Conservation (phyloP, 805 yeast species). For the Tetrapisispora arboricola region DNA sequence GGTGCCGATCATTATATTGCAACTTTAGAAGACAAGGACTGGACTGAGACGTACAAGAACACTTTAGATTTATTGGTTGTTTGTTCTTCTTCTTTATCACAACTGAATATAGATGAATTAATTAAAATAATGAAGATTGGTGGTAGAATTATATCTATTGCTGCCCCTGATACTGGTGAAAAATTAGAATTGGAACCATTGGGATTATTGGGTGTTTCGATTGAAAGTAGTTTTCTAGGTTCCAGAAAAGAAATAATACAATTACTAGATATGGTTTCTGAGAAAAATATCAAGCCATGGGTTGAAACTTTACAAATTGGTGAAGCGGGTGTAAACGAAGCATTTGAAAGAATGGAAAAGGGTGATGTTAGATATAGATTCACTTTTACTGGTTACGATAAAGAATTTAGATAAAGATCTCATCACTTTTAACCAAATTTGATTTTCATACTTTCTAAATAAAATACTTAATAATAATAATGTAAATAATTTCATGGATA, state of each 20-base stretch:
- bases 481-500: too few relatives aligned
- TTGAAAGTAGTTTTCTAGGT: slow-evolving; percentile 34
- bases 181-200: slow-evolving; percentile 9
- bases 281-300: slow-evolving; percentile 40
- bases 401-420: slow-evolving; percentile 18
- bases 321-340: slow-evolving; percentile 35
- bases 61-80: slow-evolving; percentile 38
- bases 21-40: slow-evolving; percentile 38
- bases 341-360: slow-evolving; percentile 37
- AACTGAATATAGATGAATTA: slow-evolving; percentile 30
- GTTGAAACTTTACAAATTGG: slow-evolving; percentile 40
- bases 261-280: slow-evolving; percentile 40
- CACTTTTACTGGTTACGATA: slow-evolving; percentile 40
- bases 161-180: slow-evolving; percentile 15
- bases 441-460: too few relatives aligned
- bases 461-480: too few relatives aligned
- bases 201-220: slow-evolving; percentile 15
- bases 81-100: slow-evolving; percentile 37
- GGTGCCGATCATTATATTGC: slow-evolving; percentile 49
- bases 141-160: slow-evolving; percentile 30
- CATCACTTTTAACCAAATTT: too few relatives aligned
- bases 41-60: slow-evolving; percentile 29
- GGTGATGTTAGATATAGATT: slow-evolving; percentile 48
- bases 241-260: slow-evolving; percentile 36
- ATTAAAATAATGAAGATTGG: slow-evolving; percentile 21